These are phyloP conservation scores for Cyberlindnera mississippiensis DNA, from an alignment of 805 yeast species.

Conservation along the genomic window DNA sequence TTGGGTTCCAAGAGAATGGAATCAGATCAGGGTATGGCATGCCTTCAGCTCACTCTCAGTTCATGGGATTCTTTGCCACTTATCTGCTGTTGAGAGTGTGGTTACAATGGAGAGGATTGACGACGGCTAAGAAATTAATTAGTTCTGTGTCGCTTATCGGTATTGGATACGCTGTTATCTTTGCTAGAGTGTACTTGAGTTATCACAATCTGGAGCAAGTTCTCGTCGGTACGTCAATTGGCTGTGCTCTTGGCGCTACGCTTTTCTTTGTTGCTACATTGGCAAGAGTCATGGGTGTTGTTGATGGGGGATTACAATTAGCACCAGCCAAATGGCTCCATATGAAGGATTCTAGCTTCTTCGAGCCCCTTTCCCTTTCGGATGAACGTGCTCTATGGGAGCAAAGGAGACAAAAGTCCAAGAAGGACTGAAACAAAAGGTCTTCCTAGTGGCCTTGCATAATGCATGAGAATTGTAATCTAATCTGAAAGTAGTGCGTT, in stretches of 20 bases:
- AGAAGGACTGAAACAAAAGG: slow-evolving; percentile 2
- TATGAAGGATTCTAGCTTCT: slow-evolving; percentile 59
- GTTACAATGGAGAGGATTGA: slow-evolving; percentile 40
- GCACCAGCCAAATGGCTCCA: slow-evolving; percentile 46
- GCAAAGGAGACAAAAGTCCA: slow-evolving; percentile 20
- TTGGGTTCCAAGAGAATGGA: slow-evolving; percentile 35
- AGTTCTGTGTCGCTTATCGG: slow-evolving; percentile 30
- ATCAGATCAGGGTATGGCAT: slow-evolving; percentile 74
- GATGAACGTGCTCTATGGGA: slow-evolving; percentile 42
- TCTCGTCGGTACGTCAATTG: slow-evolving; percentile 63
- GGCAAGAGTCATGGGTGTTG: slow-evolving; percentile 62
- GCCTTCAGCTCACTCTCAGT: slow-evolving; percentile 97
- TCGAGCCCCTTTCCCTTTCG: slow-evolving; percentile 41
- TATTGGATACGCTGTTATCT: slow-evolving; percentile 44
- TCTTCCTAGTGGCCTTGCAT: no score
- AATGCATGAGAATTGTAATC: no score
- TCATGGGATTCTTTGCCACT: slow-evolving; percentile 80
- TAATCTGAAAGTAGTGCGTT: no score
- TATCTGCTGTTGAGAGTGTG: slow-evolving; percentile 46
- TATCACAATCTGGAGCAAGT: slow-evolving; percentile 80
- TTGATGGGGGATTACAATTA: slow-evolving; percentile 61
- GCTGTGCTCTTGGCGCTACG: slow-evolving; percentile 51
- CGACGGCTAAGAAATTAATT: slow-evolving; percentile 24
- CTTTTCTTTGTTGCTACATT: slow-evolving; percentile 53
- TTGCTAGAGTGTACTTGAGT: slow-evolving; percentile 69